A percentile compares a stretch with the other conserved stretches of the same genome.
These are phyloP conservation scores for Macrocybe sp. DNA, from an alignment of 1,284 basidiomycete genomes.

Conservation along the genomic window DNA sequence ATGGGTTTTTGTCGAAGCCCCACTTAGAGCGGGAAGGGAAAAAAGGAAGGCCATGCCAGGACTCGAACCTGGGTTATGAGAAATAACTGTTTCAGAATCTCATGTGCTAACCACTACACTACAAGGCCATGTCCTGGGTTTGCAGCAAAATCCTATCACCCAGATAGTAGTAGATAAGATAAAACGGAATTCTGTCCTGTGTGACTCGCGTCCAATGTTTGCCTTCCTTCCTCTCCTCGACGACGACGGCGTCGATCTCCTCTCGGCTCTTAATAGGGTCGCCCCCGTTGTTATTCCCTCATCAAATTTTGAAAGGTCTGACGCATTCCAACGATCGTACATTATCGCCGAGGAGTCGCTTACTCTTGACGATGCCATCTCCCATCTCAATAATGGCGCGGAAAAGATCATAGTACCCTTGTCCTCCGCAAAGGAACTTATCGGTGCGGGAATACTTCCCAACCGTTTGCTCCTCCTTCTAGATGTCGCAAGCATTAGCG, in stretches of 20 bases:
- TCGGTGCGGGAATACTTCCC: conserved; percentile 58
- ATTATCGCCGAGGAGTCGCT: conserved; percentile 55
- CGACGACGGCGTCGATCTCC: conserved; percentile 39
- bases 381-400: conserved; percentile 71
- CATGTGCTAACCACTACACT: conserved; percentile 60
- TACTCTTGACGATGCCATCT: conserved; percentile 53
- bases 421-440: conserved; percentile 59
- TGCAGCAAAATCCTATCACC: too few relatives aligned
- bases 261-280: conserved; percentile 63
- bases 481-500: conserved; percentile 65
- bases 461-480: conserved; percentile 73
- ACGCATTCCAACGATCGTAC: conserved; percentile 31
- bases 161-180: background rate
- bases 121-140: conserved; percentile 25
- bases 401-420: conserved; percentile 74
- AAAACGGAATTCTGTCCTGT: too few relatives aligned
- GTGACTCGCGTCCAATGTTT: conserved; percentile 33
- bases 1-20: too few relatives aligned
- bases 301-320: conserved; percentile 19
- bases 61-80: conserved; percentile 35
- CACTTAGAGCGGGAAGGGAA: background rate
- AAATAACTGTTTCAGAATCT: conserved; percentile 41
- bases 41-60: conserved; percentile 28
- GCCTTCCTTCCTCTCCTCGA: conserved; percentile 62
- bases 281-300: conserved; percentile 59